phyloP scores from a whole-genome alignment of 352 stramenopile species.

The Thraustochytrium sp. region DNA sequence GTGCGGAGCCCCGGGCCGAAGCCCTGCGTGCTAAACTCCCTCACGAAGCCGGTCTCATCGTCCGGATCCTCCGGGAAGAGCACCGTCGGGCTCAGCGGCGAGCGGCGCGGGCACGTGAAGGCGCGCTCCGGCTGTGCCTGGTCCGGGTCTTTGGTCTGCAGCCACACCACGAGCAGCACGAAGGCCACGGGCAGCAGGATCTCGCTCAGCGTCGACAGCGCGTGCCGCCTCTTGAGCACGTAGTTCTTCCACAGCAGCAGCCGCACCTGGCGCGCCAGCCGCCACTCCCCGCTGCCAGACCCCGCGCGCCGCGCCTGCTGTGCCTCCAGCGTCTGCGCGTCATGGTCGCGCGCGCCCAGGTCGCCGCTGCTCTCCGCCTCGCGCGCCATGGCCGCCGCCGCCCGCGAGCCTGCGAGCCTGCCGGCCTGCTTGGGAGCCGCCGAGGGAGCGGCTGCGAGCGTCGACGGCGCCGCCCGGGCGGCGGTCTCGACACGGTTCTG shows the following conservation, averaged over 20 bases:
- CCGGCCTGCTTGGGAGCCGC: no score
- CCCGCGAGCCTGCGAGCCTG: no score
- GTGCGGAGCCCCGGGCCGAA: slow-evolving; percentile 22
- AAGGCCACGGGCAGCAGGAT: slow-evolving; percentile 61
- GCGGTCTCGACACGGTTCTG: no score
- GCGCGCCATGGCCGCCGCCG: no score
- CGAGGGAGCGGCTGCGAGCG: no score
- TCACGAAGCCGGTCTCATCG: neutral
- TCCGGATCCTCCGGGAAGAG: slow-evolving; percentile 8
- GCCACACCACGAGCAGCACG: slow-evolving; percentile 58
- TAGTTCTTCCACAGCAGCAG: slow-evolving; percentile 67
- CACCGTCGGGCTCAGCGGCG: slow-evolving; percentile 29
- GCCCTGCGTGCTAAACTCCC: slow-evolving; percentile 25
- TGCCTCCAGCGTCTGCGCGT: no score
- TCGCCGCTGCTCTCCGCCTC: no score
- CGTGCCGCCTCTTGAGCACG: slow-evolving; percentile 65
- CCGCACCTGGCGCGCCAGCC: neutral
- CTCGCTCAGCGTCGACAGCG: slow-evolving; percentile 58
- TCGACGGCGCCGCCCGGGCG: no score
- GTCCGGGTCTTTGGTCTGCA: slow-evolving; percentile 51
- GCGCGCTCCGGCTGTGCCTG: neutral
- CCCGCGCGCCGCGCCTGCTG: no score
- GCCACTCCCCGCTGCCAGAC: no score
- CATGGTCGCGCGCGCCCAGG: no score
- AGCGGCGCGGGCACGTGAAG: slow-evolving; percentile 18